These are phyloP conservation scores for Dimargaris verticillata DNA, from an alignment of 192 early-diverging fungal species.

Conservation along the genomic window DNA sequence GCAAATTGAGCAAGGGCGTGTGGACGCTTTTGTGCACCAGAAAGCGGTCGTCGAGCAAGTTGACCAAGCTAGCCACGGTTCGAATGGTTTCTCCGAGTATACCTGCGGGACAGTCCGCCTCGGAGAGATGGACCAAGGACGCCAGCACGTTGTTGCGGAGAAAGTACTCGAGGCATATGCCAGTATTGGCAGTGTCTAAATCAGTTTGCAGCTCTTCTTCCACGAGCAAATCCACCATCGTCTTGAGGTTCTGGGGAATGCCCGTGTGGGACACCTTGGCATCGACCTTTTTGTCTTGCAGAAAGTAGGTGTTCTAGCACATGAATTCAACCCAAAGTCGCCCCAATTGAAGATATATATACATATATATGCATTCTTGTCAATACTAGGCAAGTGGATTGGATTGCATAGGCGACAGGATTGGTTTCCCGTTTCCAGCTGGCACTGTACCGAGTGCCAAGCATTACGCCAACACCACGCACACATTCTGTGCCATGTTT, in stretches of 20 bases:
- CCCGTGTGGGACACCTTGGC: conserved; percentile 50
- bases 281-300: conserved; percentile 25
- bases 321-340: conserved; percentile 8
- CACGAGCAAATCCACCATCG: conserved; percentile 76
- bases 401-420: neutral
- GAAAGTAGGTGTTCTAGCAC: conserved; percentile 20
- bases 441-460: conserved; percentile 18
- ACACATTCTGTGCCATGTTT: neutral
- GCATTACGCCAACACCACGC: neutral
- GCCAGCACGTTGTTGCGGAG: conserved; percentile 68
- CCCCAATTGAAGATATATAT: neutral
- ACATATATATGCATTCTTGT: neutral
- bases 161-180: conserved; percentile 80
- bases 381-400: neutral
- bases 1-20: conserved; percentile 60
- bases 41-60: conserved; percentile 72
- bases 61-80: conserved; percentile 63
- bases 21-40: conserved; percentile 82
- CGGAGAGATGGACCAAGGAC: conserved; percentile 59
- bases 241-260: conserved; percentile 52
- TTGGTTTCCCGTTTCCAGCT: conserved; percentile 13
- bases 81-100: conserved; percentile 64
- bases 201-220: conserved; percentile 60
- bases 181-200: conserved; percentile 54
- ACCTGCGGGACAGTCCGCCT: conserved; percentile 59